Percentiles rank a stretch among this genome's conserved stretches.
These are phyloP conservation scores for Austroboletus niveus DNA, from an alignment of 1,284 basidiomycete genomes.

Conservation along the genomic window DNA sequence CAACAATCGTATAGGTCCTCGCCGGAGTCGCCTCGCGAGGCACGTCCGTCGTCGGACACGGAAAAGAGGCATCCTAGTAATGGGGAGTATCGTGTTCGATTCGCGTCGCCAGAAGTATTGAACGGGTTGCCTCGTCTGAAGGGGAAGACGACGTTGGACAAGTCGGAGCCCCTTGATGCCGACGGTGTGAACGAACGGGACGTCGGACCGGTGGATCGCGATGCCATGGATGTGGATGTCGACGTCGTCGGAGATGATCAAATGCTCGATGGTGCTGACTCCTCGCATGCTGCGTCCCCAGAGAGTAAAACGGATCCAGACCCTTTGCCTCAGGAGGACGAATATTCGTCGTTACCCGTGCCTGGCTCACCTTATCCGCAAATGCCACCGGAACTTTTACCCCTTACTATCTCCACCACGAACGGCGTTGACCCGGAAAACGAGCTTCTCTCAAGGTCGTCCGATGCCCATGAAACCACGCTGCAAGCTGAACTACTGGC, in stretches of 20 bases:
- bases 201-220: neutral
- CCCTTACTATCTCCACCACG: neutral
- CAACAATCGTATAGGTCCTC: slow-evolving; percentile 22
- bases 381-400: neutral
- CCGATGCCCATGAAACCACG: slow-evolving; percentile 3
- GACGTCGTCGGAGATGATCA: slow-evolving; percentile 8
- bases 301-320: neutral
- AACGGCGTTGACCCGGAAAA: neutral
- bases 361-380: slow-evolving; percentile 6
- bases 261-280: neutral
- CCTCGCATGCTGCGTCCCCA: neutral
- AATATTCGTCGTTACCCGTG: neutral
- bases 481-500: slow-evolving; percentile 8
- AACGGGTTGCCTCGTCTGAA: slow-evolving; percentile 14
- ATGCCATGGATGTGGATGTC: slow-evolving; percentile 28
- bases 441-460: neutral
- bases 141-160: slow-evolving; percentile 1
- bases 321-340: neutral
- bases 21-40: slow-evolving; percentile 16
- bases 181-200: neutral
- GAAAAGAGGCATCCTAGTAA: slow-evolving; percentile 14
- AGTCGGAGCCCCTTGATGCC: neutral
- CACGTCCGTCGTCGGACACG: neutral
- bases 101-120: slow-evolving; percentile 31
- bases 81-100: slow-evolving; percentile 30